phyloP scores from a whole-genome alignment of 257 asterid species.

The Solanum chaucha region DNA sequence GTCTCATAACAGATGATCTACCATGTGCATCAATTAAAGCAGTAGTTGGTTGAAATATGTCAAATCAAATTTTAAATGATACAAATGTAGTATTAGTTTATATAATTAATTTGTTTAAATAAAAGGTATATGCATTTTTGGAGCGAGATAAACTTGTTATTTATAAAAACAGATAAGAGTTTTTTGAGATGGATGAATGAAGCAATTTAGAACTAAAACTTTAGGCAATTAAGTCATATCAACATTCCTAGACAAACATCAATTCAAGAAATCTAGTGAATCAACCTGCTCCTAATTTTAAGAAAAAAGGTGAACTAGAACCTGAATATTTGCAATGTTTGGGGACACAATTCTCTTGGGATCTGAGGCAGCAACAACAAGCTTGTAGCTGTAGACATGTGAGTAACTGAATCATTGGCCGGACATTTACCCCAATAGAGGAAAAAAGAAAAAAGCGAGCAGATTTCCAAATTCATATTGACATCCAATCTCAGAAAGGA shows the following conservation, averaged over 20 bases:
- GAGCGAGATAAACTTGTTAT: neutral
- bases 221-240: neutral
- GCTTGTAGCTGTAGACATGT: conserved; percentile 59
- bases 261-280: neutral
- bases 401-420: neutral
- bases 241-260: neutral
- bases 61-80: neutral
- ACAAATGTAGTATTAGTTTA: neutral
- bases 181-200: neutral
- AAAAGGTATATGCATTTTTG: neutral
- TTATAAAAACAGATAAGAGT: neutral
- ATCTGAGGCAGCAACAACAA: conserved; percentile 78
- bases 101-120: neutral
- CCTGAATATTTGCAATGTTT: conserved; percentile 80
- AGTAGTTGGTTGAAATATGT: neutral
- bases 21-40: neutral
- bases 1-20: neutral
- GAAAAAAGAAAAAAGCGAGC: neutral
- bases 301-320: conserved; percentile 3
- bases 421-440: neutral
- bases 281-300: neutral
- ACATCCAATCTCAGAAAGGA: neutral
- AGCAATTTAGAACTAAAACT: neutral
- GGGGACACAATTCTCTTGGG: conserved; percentile 86
- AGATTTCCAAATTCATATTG: neutral